Evolutionary conservation across 768 basidiomycete species (phyloP), one percentile per base, ranked within the genome.

Genomic region (Trametes cingulata): DNA sequence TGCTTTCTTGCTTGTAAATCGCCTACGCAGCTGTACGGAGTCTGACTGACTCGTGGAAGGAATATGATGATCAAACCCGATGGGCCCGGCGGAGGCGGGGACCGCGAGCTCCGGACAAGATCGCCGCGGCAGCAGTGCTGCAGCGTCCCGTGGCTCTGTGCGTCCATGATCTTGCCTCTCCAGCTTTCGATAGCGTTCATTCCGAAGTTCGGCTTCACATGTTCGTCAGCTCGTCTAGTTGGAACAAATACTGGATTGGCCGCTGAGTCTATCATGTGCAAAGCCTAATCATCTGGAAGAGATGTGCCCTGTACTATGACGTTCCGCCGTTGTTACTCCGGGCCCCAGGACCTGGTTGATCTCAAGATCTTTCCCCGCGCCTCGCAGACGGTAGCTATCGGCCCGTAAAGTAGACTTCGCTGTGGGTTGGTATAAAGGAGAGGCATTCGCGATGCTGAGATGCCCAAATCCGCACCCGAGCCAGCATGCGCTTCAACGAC

Each of bases 401-500:
- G 56, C 19, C 56, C 56, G 56, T 41, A 9, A 33, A 33, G 27
- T 19, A 25, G 46, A 14, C 19, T 35, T 42, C 37, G 37, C 45
- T 15, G 45, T 17, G 35, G 52, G 48, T 17, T 15, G 27, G 48
- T 63, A 58, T 63, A 63, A 58, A 63, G 52, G 17, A 20, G 13
- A 20, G 22, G 14, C 40, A 39, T 29, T 56, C 37, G 13, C 39
- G 29, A 42, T 24, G 33, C 60, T 20, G 20, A 1, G 29, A 29
- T 45, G 37, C 10, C 45, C 35, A n/a, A 2, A 10, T 8, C 17
- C 27, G 22, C 1, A 27, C 29, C 19, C 15, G 25, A 17, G 25
- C 7, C 36, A 35, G 12, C 27, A 90, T 88, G 86, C 85, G 82
- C 68, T 86, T 87, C 76, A 87, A 83, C 77, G 87, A 89, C 73